Conservation (phyloP, 129 eudicot genomes). For the Chrysanthemum seticuspe region DNA sequence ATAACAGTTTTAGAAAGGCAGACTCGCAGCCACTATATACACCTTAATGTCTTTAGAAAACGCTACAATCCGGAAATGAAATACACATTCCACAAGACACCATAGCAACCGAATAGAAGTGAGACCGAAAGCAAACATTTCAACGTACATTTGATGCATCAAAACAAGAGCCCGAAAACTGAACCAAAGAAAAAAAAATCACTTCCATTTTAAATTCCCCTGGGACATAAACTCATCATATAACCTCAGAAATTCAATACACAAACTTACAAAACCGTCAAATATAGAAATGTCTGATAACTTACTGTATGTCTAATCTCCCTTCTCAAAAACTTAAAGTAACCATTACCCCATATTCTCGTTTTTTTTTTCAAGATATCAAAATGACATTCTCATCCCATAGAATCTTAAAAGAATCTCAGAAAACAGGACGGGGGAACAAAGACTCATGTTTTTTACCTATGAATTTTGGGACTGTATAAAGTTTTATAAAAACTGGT, state of each 20-base stretch:
- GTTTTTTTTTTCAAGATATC: conserved; percentile 23
- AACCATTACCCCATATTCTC: conserved; percentile 28
- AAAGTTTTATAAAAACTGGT: conserved; percentile 8
- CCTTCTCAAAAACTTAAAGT: conserved; percentile 14
- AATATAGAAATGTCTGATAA: conserved; percentile 16
- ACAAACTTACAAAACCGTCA: conserved; percentile 38
- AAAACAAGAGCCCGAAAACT: conserved; percentile 16
- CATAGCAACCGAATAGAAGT: neutral
- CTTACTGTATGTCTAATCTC: conserved; percentile 22
- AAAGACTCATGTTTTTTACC: neutral
- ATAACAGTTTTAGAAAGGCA: too few relatives aligned
- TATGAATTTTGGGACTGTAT: neutral
- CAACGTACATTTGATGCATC: conserved; percentile 6
- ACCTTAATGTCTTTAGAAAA: neutral
- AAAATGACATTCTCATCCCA: conserved; percentile 27
- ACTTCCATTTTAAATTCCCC: conserved; percentile 14
- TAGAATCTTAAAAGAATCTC: conserved; percentile 22
- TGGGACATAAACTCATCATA: conserved; percentile 17
- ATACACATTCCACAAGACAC: neutral
- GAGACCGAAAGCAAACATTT: neutral
- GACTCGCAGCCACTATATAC: too few relatives aligned
- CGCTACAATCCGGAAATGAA: neutral
- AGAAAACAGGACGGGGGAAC: neutral
- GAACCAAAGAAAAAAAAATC: conserved; percentile 1
- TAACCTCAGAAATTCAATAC: conserved; percentile 25